A percentile compares a stretch with the other conserved stretches of the same genome.
phyloP scores from a whole-genome alignment of 352 stramenopile genomes.

The Phytophthora pluvialis region DNA sequence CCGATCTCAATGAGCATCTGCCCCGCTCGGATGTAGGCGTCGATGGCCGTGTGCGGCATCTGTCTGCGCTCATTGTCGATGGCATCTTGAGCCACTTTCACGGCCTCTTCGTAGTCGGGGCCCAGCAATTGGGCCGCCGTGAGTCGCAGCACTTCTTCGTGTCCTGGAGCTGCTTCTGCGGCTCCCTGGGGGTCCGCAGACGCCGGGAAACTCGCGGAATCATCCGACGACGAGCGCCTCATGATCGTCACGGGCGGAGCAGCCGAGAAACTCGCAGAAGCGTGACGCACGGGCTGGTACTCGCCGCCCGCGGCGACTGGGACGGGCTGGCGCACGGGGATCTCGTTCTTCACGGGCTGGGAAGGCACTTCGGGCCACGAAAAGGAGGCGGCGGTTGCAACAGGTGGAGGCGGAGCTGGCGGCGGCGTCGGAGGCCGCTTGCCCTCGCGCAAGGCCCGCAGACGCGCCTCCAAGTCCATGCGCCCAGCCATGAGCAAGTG shows the following conservation, averaged over 20 bases:
- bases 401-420: conserved; percentile 11
- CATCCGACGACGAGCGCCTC: conserved; percentile 11
- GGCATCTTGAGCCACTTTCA: conserved; percentile 66
- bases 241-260: conserved; percentile 24
- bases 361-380: conserved; percentile 33
- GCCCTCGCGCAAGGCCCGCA: conserved; percentile 56
- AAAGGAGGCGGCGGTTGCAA: conserved; percentile 18
- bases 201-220: conserved; percentile 8
- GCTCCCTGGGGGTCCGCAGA: conserved; percentile 1
- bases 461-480: conserved; percentile 65
- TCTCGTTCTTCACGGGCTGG: conserved; percentile 13
- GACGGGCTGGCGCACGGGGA: conserved; percentile 12
- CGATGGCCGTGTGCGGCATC: conserved; percentile 68
- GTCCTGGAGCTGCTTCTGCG: conserved; percentile 5
- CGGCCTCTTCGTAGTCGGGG: conserved; percentile 64
- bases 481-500: conserved; percentile 29
- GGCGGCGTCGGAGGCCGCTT: conserved; percentile 18
- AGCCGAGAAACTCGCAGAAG: conserved; percentile 15
- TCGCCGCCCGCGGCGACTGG: conserved; percentile 6
- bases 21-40: conserved; percentile 74
- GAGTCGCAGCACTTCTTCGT: conserved; percentile 30
- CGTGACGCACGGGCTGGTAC: conserved; percentile 14
- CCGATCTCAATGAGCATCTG: conserved; percentile 75
- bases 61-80: conserved; percentile 75
- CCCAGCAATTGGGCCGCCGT: conserved; percentile 52